Conservation (phyloP, 371 early-diverging fungal genomes). For the Apophysomyces elegans region DNA sequence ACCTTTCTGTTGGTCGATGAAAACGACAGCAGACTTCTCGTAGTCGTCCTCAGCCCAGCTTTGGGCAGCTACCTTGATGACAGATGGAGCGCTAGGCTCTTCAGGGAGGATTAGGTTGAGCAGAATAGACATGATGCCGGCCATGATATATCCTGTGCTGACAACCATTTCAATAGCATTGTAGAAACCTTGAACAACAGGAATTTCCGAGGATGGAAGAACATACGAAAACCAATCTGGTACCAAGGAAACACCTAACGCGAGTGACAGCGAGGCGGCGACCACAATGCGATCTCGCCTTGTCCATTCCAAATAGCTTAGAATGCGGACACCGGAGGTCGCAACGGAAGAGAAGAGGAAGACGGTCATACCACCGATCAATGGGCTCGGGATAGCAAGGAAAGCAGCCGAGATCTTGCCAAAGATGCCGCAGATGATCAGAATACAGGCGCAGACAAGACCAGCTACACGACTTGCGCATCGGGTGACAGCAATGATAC, state of each 20-base stretch:
- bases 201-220: slow-evolving; percentile 42
- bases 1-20: neutral
- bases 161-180: slow-evolving; percentile 57
- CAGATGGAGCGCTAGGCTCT: slow-evolving; percentile 6
- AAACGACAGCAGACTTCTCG: neutral
- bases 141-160: slow-evolving; percentile 59
- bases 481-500: slow-evolving; percentile 63
- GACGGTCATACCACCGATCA: slow-evolving; percentile 64
- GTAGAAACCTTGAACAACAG: slow-evolving; percentile 53
- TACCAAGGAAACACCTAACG: slow-evolving; percentile 57
- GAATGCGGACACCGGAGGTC: slow-evolving; percentile 62
- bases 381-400: slow-evolving; percentile 53
- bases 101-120: slow-evolving; percentile 53
- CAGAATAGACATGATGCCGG: slow-evolving; percentile 55
- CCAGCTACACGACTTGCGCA: slow-evolving; percentile 64
- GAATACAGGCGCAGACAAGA: slow-evolving; percentile 53
- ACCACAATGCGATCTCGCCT: slow-evolving; percentile 67
- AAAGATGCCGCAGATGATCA: slow-evolving; percentile 62
- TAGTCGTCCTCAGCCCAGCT: neutral
- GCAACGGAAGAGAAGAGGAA: slow-evolving; percentile 64
- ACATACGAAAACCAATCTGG: slow-evolving; percentile 60
- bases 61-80: neutral
- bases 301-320: slow-evolving; percentile 61
- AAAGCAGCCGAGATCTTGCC: slow-evolving; percentile 63
- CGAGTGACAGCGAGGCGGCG: slow-evolving; percentile 50